A percentile compares a stretch with the other conserved stretches of the same genome.
phyloP scores from a whole-genome alignment of 1,139 yeast genomes.

The Debaryomyces singareniensis region DNA sequence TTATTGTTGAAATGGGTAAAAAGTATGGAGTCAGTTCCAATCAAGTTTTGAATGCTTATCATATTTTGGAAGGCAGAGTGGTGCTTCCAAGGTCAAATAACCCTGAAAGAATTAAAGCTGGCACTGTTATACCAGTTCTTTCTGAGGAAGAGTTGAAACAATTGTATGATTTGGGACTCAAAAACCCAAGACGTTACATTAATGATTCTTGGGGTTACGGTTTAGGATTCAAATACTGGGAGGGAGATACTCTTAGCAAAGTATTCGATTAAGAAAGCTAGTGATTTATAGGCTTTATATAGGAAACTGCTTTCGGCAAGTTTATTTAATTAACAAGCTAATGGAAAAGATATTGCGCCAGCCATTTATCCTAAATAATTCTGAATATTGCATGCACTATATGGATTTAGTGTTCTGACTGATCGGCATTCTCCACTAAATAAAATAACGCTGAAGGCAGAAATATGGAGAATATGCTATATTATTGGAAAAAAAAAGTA shows the following conservation, averaged over 20 bases:
- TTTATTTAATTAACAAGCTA: too few relatives aligned
- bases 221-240: conserved; percentile 32
- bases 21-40: conserved; percentile 26
- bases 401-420: too few relatives aligned
- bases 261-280: too few relatives aligned
- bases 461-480: too few relatives aligned
- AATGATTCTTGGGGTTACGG: conserved; percentile 34
- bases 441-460: too few relatives aligned
- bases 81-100: conserved; percentile 33
- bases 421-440: too few relatives aligned
- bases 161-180: conserved; percentile 38
- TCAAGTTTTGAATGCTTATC: conserved; percentile 33
- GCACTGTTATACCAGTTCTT: conserved; percentile 29
- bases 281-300: too few relatives aligned
- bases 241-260: conserved; percentile 20
- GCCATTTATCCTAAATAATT: too few relatives aligned
- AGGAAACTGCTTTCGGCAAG: too few relatives aligned
- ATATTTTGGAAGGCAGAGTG: conserved; percentile 27
- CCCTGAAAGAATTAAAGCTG: conserved; percentile 27
- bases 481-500: too few relatives aligned
- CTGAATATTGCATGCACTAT: too few relatives aligned
- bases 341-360: too few relatives aligned
- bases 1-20: conserved; percentile 23
- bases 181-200: conserved; percentile 33
- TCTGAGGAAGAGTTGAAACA: conserved; percentile 35